Evolutionary conservation across 768 basidiomycete genomes (phyloP), one percentile per base, ranked within the genome.

Genomic region (Kondoa subrosea): DNA sequence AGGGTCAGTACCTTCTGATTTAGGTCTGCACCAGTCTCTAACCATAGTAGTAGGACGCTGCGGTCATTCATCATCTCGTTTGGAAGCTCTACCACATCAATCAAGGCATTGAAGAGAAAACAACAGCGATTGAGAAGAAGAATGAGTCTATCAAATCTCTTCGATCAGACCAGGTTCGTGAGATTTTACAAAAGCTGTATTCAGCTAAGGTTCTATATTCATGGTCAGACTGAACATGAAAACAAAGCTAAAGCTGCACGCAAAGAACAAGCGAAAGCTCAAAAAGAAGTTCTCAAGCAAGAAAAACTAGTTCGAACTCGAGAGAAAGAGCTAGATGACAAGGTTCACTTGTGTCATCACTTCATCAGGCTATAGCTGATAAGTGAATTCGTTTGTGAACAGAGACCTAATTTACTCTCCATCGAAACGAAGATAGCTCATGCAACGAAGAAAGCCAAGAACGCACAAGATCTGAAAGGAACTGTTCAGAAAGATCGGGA

Each of bases 71-170:
- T 29, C 87, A 91, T 56, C 81, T 89, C 2, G 80, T 97, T 17
- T 91, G 88, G 81, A 89, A 87, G 75, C 78, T 99, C 3, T 96
- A 83, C 75, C 89, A 93, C 76, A 88, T 97, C 67, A 88, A 93
- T 75, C 81, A 86, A 71, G 83, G 84, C 3, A 87, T 97, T 34
- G 85, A 87, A 72, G 80, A 79, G 59, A 87, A 89, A 68, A 83
- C 85, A 0, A 79, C 80, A 26, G 81, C 83, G 60, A 87, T 97
- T 68, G 82, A 84, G 59, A 80, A 80, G 66, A 86, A 87, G 74
- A 91, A 87, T 74, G 84, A 83, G 63, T 82, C 85, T 15, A 80
- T 97, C 21, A 79, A 80, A 0, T 84, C 82, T 1, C 78, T 91
- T 31, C 81, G 87, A 21, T 80, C 82, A 66, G 85, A 88, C 67